Conservation (phyloP, 768 basidiomycete species). For the Phylloporus sp. region DNA sequence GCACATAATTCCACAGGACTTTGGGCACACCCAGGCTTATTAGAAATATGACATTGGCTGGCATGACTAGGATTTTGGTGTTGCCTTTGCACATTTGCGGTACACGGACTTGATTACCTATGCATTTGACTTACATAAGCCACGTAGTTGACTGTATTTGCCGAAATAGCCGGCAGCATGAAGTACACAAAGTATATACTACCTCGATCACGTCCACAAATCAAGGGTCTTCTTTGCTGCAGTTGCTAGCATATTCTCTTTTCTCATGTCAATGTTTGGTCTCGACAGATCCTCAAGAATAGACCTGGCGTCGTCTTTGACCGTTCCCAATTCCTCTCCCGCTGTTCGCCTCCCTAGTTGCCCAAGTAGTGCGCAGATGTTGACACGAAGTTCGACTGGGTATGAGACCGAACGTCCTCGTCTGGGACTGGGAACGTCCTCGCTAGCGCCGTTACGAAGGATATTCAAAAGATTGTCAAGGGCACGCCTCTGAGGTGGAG, state of each 20-base stretch:
- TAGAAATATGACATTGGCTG: too few species aligned
- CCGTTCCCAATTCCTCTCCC: constrained; percentile 40
- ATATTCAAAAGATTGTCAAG: constrained; percentile 65
- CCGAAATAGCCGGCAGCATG: too few species aligned
- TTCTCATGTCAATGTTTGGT: constrained; percentile 29
- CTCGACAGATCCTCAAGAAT: constrained; percentile 49
- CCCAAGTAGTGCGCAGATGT: constrained; percentile 67
- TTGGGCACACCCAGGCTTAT: too few species aligned
- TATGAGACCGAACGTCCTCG: constrained; percentile 37
- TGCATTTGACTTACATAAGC: too few species aligned
- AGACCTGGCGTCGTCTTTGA: constrained; percentile 49
- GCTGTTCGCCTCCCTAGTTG: constrained; percentile 54
- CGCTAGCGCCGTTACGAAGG: constrained; percentile 42
- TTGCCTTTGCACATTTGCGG: too few species aligned
- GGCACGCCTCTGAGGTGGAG: constrained; percentile 47
- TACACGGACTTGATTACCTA: too few species aligned
- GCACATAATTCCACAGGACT: too few species aligned
- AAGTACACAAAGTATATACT: too few species aligned
- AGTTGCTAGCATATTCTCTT: constrained; percentile 30
- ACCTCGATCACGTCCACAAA: constrained; percentile 29
- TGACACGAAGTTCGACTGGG: constrained; percentile 72
- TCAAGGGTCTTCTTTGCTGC: constrained; percentile 42
- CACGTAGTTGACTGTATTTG: too few species aligned
- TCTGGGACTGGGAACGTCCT: constrained; percentile 40
- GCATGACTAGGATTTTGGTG: too few species aligned